Evolutionary conservation across 495 filamentous ascomycete genomes (phyloP).

Genomic region (Trichocladium uniseriatum): DNA sequence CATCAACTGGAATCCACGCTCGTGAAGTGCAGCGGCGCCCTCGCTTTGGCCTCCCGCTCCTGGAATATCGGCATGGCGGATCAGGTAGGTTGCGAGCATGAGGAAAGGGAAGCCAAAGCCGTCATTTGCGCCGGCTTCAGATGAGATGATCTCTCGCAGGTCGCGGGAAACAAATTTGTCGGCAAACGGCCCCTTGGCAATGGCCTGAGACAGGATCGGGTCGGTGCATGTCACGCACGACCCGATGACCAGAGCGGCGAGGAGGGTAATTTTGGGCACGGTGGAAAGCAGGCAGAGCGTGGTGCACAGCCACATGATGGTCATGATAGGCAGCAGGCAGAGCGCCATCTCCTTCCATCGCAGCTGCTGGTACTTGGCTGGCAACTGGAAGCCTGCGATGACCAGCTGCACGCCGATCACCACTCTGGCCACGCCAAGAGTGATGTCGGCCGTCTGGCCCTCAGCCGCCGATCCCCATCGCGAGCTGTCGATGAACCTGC

Average conservation of each 20-base stretch:
- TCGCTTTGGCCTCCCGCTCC: slow-evolving; percentile 2
- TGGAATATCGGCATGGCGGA: slow-evolving; percentile 42
- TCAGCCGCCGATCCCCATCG: slow-evolving; percentile 33
- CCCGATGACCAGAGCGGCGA: slow-evolving; percentile 50
- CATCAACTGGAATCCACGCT: slow-evolving; percentile 6
- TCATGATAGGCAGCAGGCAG: slow-evolving; percentile 79
- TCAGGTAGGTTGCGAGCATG: slow-evolving; percentile 45
- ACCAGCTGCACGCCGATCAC: slow-evolving; percentile 55
- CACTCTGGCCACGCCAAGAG: slow-evolving; percentile 41
- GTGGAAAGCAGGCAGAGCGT: slow-evolving; percentile 64
- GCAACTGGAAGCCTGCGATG: slow-evolving; percentile 76
- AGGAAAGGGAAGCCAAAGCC: slow-evolving; percentile 54
- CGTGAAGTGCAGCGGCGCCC: background rate
- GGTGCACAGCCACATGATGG: slow-evolving; percentile 74
- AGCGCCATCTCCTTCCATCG: slow-evolving; percentile 66
- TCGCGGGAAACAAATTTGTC: slow-evolving; percentile 49
- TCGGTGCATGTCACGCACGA: slow-evolving; percentile 56
- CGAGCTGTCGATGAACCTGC: slow-evolving; percentile 39
- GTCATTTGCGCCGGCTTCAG: slow-evolving; percentile 53
- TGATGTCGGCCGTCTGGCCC: slow-evolving; percentile 36
- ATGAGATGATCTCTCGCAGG: slow-evolving; percentile 53
- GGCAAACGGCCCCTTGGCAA: slow-evolving; percentile 54
- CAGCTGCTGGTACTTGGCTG: slow-evolving; percentile 64
- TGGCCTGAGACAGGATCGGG: slow-evolving; percentile 50
- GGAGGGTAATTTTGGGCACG: slow-evolving; percentile 45